Conservation (phyloP, 164 flowering plant genomes). For the Saururus chinensis region DNA sequence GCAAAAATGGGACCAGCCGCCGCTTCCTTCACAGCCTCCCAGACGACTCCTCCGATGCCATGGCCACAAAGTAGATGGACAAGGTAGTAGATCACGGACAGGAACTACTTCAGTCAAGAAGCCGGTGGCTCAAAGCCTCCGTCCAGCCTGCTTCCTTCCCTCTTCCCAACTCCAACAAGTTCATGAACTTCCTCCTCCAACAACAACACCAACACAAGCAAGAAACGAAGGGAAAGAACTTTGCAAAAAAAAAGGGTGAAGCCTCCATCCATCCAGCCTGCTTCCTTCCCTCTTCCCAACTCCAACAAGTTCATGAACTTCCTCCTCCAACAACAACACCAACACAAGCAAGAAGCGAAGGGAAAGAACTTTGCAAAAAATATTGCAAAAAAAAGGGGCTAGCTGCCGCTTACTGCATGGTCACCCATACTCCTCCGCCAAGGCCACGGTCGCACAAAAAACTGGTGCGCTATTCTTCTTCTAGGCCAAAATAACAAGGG, state of each 20-base stretch:
- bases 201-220: conserved; percentile 22
- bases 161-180: conserved; percentile 36
- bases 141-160: conserved; percentile 50
- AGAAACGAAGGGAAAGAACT: too few species aligned
- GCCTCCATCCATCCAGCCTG: too few species aligned
- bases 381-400: too few species aligned
- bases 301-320: conserved; percentile 37
- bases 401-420: too few species aligned
- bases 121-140: conserved; percentile 33
- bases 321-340: conserved; percentile 26
- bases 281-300: conserved; percentile 44
- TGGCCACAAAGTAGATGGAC: conserved; percentile 22
- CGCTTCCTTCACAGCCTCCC: conserved; percentile 42
- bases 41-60: conserved; percentile 12
- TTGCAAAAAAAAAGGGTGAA: too few species aligned
- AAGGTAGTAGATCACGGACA: conserved; percentile 50
- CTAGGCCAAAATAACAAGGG: too few species aligned
- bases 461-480: too few species aligned
- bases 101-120: conserved; percentile 51
- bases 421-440: too few species aligned
- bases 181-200: conserved; percentile 37
- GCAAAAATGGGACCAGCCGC: conserved; percentile 63
- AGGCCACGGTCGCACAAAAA: too few species aligned
- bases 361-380: too few species aligned
- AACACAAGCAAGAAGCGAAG: too few species aligned